These are phyloP conservation scores for Canavalia ensiformis DNA, from an alignment of 306 rosid genomes.

Conservation along the genomic window DNA sequence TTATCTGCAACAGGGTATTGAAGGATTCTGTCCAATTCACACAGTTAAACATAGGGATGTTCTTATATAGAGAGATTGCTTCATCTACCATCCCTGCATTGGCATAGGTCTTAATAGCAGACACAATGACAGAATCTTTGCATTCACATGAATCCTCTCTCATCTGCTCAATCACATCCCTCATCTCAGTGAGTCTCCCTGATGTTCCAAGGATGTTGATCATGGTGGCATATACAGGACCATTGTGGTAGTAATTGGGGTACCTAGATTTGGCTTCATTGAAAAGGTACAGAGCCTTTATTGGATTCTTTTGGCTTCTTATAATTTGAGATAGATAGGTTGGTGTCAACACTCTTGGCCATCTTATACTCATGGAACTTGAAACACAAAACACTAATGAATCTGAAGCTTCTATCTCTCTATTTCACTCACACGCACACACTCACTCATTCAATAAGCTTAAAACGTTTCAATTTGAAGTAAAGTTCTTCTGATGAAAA, in stretches of 20 bases:
- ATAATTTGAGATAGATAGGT: conserved; percentile 59
- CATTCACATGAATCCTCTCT: conserved; percentile 65
- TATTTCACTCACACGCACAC: not conserved
- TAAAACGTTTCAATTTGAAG: conserved; percentile 1
- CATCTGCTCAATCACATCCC: conserved; percentile 57
- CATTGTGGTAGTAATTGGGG: conserved; percentile 60
- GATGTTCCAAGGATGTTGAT: conserved; percentile 60
- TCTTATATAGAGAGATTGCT: conserved; percentile 53
- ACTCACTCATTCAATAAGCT: not conserved
- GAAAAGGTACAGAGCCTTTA: conserved; percentile 62
- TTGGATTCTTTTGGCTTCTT: conserved; percentile 58
- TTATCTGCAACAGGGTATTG: conserved; percentile 60
- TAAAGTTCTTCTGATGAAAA: not conserved
- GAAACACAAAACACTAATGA: not conserved
- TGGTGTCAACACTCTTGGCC: conserved; percentile 69
- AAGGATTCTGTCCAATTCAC: conserved; percentile 64
- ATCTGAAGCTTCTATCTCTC: conserved; percentile 16
- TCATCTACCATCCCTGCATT: conserved; percentile 55
- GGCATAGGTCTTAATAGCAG: conserved; percentile 56
- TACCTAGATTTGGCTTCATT: conserved; percentile 56
- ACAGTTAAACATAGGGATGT: conserved; percentile 61
- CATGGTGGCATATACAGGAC: conserved; percentile 67
- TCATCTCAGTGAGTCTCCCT: conserved; percentile 57
- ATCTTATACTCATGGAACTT: conserved; percentile 56
- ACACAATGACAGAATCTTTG: conserved; percentile 62